A percentile compares a stretch with the other conserved stretches of the same genome.
phyloP scores from a whole-genome alignment of 768 basidiomycete species.

The Asterophora lycoperdoides region DNA sequence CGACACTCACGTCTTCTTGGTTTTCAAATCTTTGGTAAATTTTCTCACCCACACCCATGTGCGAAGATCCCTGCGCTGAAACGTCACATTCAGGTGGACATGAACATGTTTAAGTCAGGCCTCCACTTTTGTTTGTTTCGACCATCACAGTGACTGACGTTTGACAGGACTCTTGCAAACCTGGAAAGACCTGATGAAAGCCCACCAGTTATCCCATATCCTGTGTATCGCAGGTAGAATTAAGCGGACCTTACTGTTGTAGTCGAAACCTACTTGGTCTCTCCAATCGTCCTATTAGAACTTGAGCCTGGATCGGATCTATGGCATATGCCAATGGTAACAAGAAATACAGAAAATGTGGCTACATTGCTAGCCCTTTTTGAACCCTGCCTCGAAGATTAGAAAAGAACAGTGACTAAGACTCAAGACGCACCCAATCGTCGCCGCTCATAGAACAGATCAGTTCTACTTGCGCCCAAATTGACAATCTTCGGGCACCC shows the following conservation, averaged over 20 bases:
- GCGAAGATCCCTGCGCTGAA: slow-evolving; percentile 9
- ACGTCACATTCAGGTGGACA: slow-evolving; percentile 51
- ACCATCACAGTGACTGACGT: background rate
- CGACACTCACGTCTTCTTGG: slow-evolving; percentile 77
- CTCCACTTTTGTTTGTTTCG: background rate
- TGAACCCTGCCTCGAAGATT: slow-evolving; percentile 49
- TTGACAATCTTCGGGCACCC: slow-evolving; percentile 99
- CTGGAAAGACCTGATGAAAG: slow-evolving; percentile 50
- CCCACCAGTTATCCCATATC: slow-evolving; percentile 59
- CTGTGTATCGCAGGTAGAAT: slow-evolving; percentile 47
- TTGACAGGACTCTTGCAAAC: slow-evolving; percentile 46
- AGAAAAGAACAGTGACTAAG: background rate
- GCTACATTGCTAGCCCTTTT: slow-evolving; percentile 45
- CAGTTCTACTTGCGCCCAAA: slow-evolving; percentile 89
- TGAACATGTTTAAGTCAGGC: slow-evolving; percentile 64
- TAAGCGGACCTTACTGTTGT: background rate
- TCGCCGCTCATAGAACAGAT: slow-evolving; percentile 88
- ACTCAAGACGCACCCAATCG: slow-evolving; percentile 56
- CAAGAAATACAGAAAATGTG: background rate
- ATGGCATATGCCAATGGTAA: no score
- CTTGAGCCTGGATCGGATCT: no score
- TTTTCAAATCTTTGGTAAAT: slow-evolving; percentile 78
- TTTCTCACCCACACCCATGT: background rate
- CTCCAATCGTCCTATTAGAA: no score
- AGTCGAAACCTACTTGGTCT: no score